phyloP scores from a whole-genome alignment of 2,329 filamentous ascomycete genomes.

The Verticillium tricorpus region DNA sequence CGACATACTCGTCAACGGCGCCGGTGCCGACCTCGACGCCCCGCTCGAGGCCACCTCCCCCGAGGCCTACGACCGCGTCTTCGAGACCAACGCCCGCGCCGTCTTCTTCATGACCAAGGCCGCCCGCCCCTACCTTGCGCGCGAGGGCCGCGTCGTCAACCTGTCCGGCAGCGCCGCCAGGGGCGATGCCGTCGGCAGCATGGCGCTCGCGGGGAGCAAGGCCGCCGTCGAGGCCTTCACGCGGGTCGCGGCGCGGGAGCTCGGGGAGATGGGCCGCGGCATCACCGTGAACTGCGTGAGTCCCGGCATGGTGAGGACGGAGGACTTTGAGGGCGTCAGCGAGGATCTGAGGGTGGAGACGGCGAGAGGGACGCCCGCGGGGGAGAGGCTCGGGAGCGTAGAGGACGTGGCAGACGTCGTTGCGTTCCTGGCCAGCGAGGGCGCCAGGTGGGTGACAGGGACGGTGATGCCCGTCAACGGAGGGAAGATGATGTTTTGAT shows the following conservation, averaged over 20 bases:
- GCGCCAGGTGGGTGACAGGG: slow-evolving; percentile 14
- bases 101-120: slow-evolving; percentile 16
- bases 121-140: slow-evolving; percentile 11
- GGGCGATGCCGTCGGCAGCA: slow-evolving; percentile 11
- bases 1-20: slow-evolving; percentile 15
- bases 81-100: slow-evolving; percentile 12
- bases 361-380: slow-evolving; percentile 11
- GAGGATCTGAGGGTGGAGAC: slow-evolving; percentile 12
- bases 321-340: slow-evolving; percentile 11
- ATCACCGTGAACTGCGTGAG: slow-evolving; percentile 15
- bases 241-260: slow-evolving; percentile 13
- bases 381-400: slow-evolving; percentile 12
- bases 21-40: slow-evolving; percentile 12
- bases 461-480: slow-evolving; percentile 13
- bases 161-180: slow-evolving; percentile 15
- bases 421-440: slow-evolving; percentile 12
- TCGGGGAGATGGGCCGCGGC: slow-evolving; percentile 10
- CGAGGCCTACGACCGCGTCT: slow-evolving; percentile 14
- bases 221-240: slow-evolving; percentile 14
- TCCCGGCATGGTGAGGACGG: slow-evolving; percentile 13
- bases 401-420: slow-evolving; percentile 14
- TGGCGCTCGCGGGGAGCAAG: slow-evolving; percentile 14
- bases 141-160: slow-evolving; percentile 16
- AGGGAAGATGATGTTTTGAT: slow-evolving; percentile 12
- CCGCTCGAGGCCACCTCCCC: slow-evolving; percentile 12